Evolutionary conservation across 345 rosid species (phyloP), one percentile per base, ranked within the genome.

Genomic region (Rhodamnia rubescens): DNA sequence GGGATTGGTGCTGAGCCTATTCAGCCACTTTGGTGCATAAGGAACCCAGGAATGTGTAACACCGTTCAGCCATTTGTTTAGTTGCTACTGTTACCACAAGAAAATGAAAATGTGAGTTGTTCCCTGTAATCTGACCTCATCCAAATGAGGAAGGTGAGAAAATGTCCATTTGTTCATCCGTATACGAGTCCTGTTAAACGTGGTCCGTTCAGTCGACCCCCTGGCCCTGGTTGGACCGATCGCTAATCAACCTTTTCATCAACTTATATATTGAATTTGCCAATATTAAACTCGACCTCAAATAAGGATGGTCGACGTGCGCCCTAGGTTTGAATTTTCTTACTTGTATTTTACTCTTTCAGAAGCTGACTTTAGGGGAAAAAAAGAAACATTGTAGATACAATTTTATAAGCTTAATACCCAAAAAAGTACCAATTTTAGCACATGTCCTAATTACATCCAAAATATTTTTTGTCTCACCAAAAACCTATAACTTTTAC

Each of bases 1-100:
- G 98, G 98, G 59, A 87, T 94, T 42, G 86, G 90, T 5, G 98
- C 98, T 55, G 99, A 97, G 87, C 98, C 98, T 27, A 90, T 95
- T 84, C 98, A 97, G 85, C 98, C 98, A 12, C 95, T 95, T 47
- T 95, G 98, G 97, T 95, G 99, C 82, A 13, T 92, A 53, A 90
- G 85, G 89, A 94, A 97, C 84, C 95, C 94, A 8, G 96, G 97
- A 51, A 94, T 95, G 98, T 97, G 99, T 86, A 93, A 97, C 44
- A 53, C 61, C 1, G n/a, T 82, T 42, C 18, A 82, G 18, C 47
- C 27, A 44, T 82, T 24, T 61, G 24, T 14, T 83, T 52, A 86
- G 51, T 49, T 56, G 50, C 55, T 82, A 22, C 24, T 82, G 52
- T 51, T 27, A n/a, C 56, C 55, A 3, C 84, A 53, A 20, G 57